Percentiles rank a stretch among this genome's conserved stretches.
Conservation (phyloP, 2,329 filamentous ascomycete species). For the Cladosporium halotolerans region DNA sequence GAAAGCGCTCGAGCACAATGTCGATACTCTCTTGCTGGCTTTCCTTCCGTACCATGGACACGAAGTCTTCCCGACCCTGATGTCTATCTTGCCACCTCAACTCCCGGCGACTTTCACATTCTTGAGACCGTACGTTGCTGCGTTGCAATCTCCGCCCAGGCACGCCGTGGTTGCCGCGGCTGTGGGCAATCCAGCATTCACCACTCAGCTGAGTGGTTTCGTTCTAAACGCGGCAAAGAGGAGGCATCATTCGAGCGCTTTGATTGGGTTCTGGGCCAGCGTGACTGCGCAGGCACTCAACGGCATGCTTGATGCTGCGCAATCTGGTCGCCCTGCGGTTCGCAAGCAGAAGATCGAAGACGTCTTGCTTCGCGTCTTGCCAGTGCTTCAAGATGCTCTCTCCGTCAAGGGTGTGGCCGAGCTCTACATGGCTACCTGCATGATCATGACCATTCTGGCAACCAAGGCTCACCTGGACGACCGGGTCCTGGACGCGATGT, state of each 20-base stretch:
- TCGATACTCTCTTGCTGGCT: slow-evolving; percentile 66
- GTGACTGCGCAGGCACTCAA: slow-evolving; percentile 80
- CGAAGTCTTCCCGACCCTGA: slow-evolving; percentile 74
- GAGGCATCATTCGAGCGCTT: slow-evolving; percentile 66
- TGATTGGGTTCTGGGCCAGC: slow-evolving; percentile 87
- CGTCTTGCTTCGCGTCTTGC: slow-evolving; percentile 62
- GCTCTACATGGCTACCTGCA: slow-evolving; percentile 80
- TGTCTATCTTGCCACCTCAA: slow-evolving; percentile 76
- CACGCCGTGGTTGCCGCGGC: slow-evolving; percentile 79
- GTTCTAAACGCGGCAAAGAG: slow-evolving; percentile 66
- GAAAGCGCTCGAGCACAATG: slow-evolving; percentile 90
- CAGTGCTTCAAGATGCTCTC: slow-evolving; percentile 69
- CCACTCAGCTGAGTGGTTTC: slow-evolving; percentile 70
- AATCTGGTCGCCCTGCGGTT: slow-evolving; percentile 68
- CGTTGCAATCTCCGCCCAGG: slow-evolving; percentile 68
- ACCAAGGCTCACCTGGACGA: slow-evolving; percentile 77
- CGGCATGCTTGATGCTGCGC: slow-evolving; percentile 69
- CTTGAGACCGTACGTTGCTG: slow-evolving; percentile 76
- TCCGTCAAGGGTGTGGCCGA: slow-evolving; percentile 69
- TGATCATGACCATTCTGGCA: slow-evolving; percentile 80
- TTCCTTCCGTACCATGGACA: slow-evolving; percentile 91
- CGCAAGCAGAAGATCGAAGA: slow-evolving; percentile 77
- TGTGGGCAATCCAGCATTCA: slow-evolving; percentile 68
- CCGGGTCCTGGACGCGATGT: slow-evolving; percentile 72
- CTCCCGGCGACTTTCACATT: slow-evolving; percentile 75